phyloP scores from a whole-genome alignment of 805 yeast species.

The Barnettozyma vustinii region DNA sequence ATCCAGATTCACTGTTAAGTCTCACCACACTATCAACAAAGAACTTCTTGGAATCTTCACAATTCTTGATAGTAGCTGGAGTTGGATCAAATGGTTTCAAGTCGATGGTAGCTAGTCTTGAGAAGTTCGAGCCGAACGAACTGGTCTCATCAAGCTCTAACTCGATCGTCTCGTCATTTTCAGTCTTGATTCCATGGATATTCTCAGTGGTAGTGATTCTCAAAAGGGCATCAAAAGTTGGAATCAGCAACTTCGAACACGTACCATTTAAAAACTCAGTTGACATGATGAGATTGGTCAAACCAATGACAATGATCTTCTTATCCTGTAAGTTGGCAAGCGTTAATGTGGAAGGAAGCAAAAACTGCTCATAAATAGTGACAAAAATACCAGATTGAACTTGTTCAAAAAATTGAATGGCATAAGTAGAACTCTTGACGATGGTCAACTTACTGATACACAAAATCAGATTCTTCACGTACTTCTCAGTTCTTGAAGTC shows the following conservation, averaged over 20 bases:
- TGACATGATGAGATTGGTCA: slow-evolving; percentile 37
- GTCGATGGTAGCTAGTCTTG: slow-evolving; percentile 62
- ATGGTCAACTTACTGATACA: slow-evolving; percentile 55
- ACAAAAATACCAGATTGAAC: slow-evolving; percentile 59
- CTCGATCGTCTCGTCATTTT: slow-evolving; percentile 33
- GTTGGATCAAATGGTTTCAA: slow-evolving; percentile 63
- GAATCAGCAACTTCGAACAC: slow-evolving; percentile 36
- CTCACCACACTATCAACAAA: slow-evolving; percentile 17
- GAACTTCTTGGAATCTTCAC: slow-evolving; percentile 16
- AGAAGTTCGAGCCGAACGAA: slow-evolving; percentile 82
- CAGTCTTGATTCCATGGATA: slow-evolving; percentile 29
- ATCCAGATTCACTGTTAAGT: slow-evolving; percentile 17
- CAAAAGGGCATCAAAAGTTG: slow-evolving; percentile 40
- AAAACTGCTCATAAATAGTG: slow-evolving; percentile 40
- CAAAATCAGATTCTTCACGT: slow-evolving; percentile 60
- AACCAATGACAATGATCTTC: slow-evolving; percentile 47
- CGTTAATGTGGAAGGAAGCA: slow-evolving; percentile 36
- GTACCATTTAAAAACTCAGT: slow-evolving; percentile 33
- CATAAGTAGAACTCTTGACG: slow-evolving; percentile 42
- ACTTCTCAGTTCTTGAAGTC: slow-evolving; percentile 75
- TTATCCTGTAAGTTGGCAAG: slow-evolving; percentile 50
- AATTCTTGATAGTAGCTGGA: slow-evolving; percentile 9
- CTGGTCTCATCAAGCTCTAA: slow-evolving; percentile 64
- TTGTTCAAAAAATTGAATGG: slow-evolving; percentile 59
- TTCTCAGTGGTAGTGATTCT: slow-evolving; percentile 33